Conservation (phyloP, 352 stramenopile genomes). For the Globisporangium rhizosaccharum region DNA sequence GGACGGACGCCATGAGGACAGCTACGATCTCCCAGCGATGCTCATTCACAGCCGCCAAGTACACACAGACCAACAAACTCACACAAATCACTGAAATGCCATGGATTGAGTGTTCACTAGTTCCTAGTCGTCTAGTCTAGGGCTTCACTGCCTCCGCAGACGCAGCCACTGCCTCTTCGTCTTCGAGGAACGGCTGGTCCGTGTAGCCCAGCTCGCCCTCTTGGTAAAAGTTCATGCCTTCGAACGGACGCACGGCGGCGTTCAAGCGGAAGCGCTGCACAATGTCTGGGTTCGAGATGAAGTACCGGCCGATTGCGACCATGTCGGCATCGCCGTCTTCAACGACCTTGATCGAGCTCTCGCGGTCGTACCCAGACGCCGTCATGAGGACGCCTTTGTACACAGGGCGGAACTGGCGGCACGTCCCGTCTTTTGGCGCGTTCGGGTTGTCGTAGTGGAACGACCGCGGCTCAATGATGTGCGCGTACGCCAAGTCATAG, state of each 20-base stretch:
- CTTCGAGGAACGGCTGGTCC: slow-evolving; percentile 38
- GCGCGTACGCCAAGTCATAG: slow-evolving; percentile 52
- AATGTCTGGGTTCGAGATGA: slow-evolving; percentile 77
- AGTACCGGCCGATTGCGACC: slow-evolving; percentile 61
- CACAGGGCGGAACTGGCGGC: slow-evolving; percentile 38
- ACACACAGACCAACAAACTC: too few species aligned
- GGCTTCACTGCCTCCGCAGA: too few species aligned
- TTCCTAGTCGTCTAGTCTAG: too few species aligned
- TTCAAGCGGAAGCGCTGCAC: slow-evolving; percentile 45
- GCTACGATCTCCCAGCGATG: too few species aligned
- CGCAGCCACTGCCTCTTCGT: slow-evolving; percentile 4
- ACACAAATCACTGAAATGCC: too few species aligned
- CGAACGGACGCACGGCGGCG: slow-evolving; percentile 34
- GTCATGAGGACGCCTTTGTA: slow-evolving; percentile 64
- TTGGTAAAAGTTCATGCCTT: slow-evolving; percentile 44
- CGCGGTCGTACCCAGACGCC: slow-evolving; percentile 46
- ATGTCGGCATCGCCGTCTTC: slow-evolving; percentile 43
- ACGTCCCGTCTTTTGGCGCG: slow-evolving; percentile 35
- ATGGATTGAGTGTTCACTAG: too few species aligned
- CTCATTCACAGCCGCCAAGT: too few species aligned
- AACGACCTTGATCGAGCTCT: slow-evolving; percentile 44
- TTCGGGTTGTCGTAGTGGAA: slow-evolving; percentile 35
- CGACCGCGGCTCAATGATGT: slow-evolving; percentile 51
- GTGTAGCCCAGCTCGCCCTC: slow-evolving; percentile 43
- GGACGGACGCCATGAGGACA: too few species aligned